Base-by-base conservation (phyloP, 352 stramenopile genomes). In the Globisporangium perplexum region DNA sequence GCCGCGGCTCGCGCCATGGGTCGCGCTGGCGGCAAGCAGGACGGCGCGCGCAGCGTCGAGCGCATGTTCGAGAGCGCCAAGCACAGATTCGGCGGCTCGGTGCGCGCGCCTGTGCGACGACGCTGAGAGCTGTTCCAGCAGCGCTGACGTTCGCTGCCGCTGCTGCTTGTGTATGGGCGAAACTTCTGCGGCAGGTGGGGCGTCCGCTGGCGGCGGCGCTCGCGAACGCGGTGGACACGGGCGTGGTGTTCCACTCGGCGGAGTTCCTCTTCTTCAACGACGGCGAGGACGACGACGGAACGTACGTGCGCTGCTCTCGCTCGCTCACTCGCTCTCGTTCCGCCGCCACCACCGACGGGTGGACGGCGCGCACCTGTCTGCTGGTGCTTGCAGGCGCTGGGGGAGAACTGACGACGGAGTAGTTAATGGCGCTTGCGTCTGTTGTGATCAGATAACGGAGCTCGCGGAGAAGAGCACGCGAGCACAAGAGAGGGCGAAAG, bases 251-350 rank as follows among this genome's bases (percentile, higher is more conserved):
- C 59, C 77, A 83, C 61, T 69, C 69, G 57, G 68, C 74, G 39
- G 68, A 84, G 62, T 90, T 78, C 53, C 66, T 90, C 57, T 90
- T 77, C 71, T 90, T 90, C 59, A 59, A 70, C 57, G 77, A 90
- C 63, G 74, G 71, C 35, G 76, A 90, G 63, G 79, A 90, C 61
- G 79, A 90, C 63, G 79, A 90, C 66, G 79, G 79, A 57, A 90
- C 79, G 79, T 90, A 87, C 60, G 79, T 69, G 33, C 47, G 41
- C n/a, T 43, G 7, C 31, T 48, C 23, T 23, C 22, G 15, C 20
- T 12, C 23, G 12, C 10, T 43, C 43, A 15, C 28, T 48, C 42
- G 10, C 45, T 48, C 15, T 6, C 17, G 12, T n/a, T n/a, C n/a
- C n/a, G n/a, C n/a, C n/a, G n/a, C n/a, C n/a, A n/a, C n/a, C n/a